Evolutionary conservation across 2,329 filamentous ascomycete species (phyloP).

Genomic region (Fusarium sp.): DNA sequence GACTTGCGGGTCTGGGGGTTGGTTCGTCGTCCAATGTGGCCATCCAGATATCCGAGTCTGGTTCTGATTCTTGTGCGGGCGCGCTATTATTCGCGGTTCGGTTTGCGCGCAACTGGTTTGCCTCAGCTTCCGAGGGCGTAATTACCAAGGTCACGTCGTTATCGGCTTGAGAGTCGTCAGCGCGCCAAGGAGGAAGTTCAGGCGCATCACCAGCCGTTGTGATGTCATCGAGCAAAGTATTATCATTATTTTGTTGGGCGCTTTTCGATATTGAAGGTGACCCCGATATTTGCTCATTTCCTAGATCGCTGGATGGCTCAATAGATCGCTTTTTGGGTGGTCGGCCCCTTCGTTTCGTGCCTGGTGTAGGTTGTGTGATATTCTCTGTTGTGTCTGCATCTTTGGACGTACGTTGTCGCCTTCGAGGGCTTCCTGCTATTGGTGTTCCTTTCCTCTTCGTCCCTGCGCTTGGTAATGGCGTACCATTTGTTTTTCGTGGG

Average conservation of each 20-base stretch:
- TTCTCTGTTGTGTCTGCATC: conserved; percentile 43
- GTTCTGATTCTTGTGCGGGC: conserved; percentile 48
- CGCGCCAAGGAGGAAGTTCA: conserved; percentile 32
- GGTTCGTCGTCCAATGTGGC: conserved; percentile 55
- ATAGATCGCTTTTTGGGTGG: conserved; percentile 47
- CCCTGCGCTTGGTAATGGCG: conserved; percentile 60
- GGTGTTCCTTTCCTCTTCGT: conserved; percentile 63
- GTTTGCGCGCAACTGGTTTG: conserved; percentile 18
- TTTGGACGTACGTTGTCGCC: conserved; percentile 51
- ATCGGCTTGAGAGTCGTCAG: conserved; percentile 47
- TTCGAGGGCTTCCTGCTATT: conserved; percentile 52
- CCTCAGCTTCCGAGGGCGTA: conserved; percentile 41
- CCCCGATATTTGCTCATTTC: conserved; percentile 31
- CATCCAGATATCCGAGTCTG: conserved; percentile 61
- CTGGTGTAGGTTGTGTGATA: conserved; percentile 51
- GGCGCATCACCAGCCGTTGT: conserved; percentile 40
- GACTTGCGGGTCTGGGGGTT: conserved; percentile 51
- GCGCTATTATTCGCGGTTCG: conserved; percentile 29
- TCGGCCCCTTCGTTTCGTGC: conserved; percentile 48
- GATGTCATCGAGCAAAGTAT: conserved; percentile 46
- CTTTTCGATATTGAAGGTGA: conserved; percentile 28
- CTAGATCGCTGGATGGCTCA: conserved; percentile 48
- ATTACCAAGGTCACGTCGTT: conserved; percentile 48
- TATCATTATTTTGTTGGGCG: conserved; percentile 41
- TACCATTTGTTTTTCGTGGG: conserved; percentile 64